phyloP scores from a whole-genome alignment of 176 grass and related monocot genomes.

The Puccinellia tenuiflora region DNA sequence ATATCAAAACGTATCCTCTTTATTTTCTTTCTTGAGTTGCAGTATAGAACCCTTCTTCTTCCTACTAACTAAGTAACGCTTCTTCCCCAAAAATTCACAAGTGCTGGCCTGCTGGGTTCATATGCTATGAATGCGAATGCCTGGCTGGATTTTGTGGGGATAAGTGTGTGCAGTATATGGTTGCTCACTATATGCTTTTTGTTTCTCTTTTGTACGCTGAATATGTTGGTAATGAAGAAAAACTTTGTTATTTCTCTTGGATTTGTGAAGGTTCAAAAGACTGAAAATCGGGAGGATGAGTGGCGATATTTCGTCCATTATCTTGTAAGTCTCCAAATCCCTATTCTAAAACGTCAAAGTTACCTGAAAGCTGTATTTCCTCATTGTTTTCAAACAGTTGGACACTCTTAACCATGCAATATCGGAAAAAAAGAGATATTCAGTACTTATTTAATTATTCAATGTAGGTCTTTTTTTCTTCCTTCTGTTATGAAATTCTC shows the following conservation, averaged over 20 bases:
- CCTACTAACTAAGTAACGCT: not conserved
- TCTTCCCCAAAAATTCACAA: not conserved
- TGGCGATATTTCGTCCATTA: conserved; percentile 94
- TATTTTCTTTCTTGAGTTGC: not conserved
- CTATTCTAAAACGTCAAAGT: not conserved
- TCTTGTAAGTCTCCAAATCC: conserved; percentile 51
- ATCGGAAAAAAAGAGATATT: not conserved
- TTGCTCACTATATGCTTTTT: not conserved
- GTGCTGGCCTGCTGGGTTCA: not conserved
- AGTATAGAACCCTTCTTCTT: not conserved
- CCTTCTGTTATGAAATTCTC: not conserved
- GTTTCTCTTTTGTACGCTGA: not conserved
- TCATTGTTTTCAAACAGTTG: not conserved
- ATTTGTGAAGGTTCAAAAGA: conserved; percentile 72
- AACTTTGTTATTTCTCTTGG: not conserved
- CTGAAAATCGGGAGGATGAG: conserved; percentile 56
- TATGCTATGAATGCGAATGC: not conserved
- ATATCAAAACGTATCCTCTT: not conserved
- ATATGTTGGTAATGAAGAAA: conserved; percentile 22
- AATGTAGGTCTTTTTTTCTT: not conserved
- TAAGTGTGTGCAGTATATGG: not conserved
- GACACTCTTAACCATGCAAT: not conserved
- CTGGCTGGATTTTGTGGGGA: not conserved
- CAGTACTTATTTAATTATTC: not conserved
- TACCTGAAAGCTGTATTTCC: not conserved